Evolutionary conservation across 441 rosid species (phyloP).

Genomic region (Flueggea neowawraea): DNA sequence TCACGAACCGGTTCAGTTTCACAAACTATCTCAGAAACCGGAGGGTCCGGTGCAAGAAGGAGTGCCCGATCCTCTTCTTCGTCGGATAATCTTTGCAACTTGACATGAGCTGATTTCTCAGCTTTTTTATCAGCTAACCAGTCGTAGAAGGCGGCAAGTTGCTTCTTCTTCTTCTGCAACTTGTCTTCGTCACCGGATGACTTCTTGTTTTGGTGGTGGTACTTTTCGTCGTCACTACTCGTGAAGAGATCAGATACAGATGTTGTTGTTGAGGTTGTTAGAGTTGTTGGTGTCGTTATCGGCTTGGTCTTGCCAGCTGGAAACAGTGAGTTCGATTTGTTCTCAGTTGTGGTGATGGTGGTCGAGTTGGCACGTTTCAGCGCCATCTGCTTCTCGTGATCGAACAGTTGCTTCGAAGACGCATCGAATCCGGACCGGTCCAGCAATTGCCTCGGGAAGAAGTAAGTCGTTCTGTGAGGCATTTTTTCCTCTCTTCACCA

Average conservation of each 20-base stretch:
- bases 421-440: slow-evolving; percentile 48
- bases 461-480: slow-evolving; percentile 98
- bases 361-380: slow-evolving; percentile 18
- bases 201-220: slow-evolving; percentile 30
- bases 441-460: slow-evolving; percentile 98
- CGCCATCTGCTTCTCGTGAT: slow-evolving; percentile 50
- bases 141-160: slow-evolving; percentile 56
- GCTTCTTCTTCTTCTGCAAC: slow-evolving; percentile 49
- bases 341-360: too few species aligned
- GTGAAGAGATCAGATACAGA: slow-evolving; percentile 52
- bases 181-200: slow-evolving; percentile 35
- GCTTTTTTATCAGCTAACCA: slow-evolving; percentile 68
- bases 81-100: slow-evolving; percentile 18
- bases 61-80: slow-evolving; percentile 47
- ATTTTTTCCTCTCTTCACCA: slow-evolving; percentile 30
- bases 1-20: slow-evolving; percentile 20
- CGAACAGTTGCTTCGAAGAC: slow-evolving; percentile 26
- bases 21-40: slow-evolving; percentile 10
- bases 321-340: neutral
- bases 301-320: slow-evolving; percentile 17
- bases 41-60: slow-evolving; percentile 35
- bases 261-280: neutral
- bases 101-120: slow-evolving; percentile 16
- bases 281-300: slow-evolving; percentile 5
- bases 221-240: slow-evolving; percentile 36